These are phyloP conservation scores for Solanum raphanifolium DNA, from an alignment of 257 asterid genomes.

Conservation along the genomic window DNA sequence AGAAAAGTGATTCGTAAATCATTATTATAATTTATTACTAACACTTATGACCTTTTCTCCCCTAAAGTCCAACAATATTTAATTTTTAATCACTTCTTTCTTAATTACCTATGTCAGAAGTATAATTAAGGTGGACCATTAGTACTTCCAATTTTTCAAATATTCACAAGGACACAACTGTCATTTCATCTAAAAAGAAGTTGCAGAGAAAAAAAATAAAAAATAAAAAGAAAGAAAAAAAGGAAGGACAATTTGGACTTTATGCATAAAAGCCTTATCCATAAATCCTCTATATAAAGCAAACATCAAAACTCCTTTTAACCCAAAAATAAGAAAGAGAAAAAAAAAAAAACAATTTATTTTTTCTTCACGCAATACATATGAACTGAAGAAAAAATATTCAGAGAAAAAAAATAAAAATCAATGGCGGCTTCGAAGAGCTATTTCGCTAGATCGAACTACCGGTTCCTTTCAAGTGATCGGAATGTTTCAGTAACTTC, in stretches of 20 bases:
- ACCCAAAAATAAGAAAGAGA: not conserved
- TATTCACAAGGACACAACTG: not conserved
- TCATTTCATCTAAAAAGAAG: not conserved
- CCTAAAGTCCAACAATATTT: not conserved
- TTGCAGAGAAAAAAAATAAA: conserved; percentile 13
- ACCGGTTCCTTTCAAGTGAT: conserved; percentile 44
- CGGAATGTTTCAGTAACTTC: conserved; percentile 11
- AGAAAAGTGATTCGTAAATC: too few species aligned
- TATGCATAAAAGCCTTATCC: conserved; percentile 41
- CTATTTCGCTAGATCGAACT: conserved; percentile 47
- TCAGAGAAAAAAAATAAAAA: not conserved
- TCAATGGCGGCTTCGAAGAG: conserved; percentile 69
- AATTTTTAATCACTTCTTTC: not conserved
- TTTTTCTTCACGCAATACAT: not conserved
- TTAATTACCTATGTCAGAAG: not conserved
- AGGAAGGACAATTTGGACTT: conserved; percentile 12
- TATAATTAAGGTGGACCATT: not conserved
- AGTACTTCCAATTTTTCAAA: not conserved
- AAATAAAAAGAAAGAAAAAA: not conserved
- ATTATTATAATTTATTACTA: too few species aligned
- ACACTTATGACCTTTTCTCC: not conserved
- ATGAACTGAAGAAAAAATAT: not conserved
- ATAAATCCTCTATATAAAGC: conserved; percentile 38
- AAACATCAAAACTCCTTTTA: conserved; percentile 7
- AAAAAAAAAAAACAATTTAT: not conserved